Conservation (phyloP, 805 yeast genomes). For the Danielia reshetovae region DNA sequence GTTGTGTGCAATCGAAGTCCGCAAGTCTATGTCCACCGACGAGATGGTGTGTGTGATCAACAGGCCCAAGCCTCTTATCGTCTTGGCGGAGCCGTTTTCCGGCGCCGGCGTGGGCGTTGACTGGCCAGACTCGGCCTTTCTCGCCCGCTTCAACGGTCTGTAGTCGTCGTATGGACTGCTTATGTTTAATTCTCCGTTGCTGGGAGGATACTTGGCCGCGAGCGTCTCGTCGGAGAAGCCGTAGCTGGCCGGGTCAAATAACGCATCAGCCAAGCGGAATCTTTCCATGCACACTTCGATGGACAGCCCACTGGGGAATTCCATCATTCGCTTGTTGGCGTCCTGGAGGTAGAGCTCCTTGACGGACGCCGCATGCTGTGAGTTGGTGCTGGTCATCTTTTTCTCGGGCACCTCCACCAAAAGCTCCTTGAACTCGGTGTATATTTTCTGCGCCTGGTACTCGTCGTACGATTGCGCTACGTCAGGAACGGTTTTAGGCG, state of each 20-base stretch:
- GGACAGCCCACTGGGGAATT: slow-evolving; percentile 73
- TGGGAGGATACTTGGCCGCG: slow-evolving; percentile 27
- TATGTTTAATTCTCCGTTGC: slow-evolving; percentile 51
- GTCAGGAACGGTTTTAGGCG: slow-evolving; percentile 18
- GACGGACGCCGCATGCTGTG: slow-evolving; percentile 18
- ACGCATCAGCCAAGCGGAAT: slow-evolving; percentile 61
- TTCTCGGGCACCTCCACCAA: slow-evolving; percentile 52
- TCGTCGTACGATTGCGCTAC: slow-evolving; percentile 50
- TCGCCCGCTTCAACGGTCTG: slow-evolving; percentile 65
- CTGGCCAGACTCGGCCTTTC: slow-evolving; percentile 38
- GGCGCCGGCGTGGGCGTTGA: slow-evolving; percentile 22
- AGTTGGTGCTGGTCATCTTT: slow-evolving; percentile 17
- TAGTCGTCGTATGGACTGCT: slow-evolving; percentile 55
- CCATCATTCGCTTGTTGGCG: slow-evolving; percentile 48
- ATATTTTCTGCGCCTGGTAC: slow-evolving; percentile 51
- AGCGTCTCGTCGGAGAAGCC: slow-evolving; percentile 24
- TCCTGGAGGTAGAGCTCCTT: slow-evolving; percentile 27
- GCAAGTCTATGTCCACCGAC: slow-evolving; percentile 71
- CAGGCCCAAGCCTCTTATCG: slow-evolving; percentile 51
- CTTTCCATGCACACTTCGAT: slow-evolving; percentile 59
- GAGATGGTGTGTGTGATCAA: slow-evolving; percentile 54
- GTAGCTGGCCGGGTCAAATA: slow-evolving; percentile 59
- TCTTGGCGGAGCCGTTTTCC: slow-evolving; percentile 11
- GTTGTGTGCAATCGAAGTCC: slow-evolving; percentile 85
- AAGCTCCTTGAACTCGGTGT: slow-evolving; percentile 75